Evolutionary conservation across 192 early-diverging fungal genomes (phyloP).

Genomic region (Cetraspora pellucida): DNA sequence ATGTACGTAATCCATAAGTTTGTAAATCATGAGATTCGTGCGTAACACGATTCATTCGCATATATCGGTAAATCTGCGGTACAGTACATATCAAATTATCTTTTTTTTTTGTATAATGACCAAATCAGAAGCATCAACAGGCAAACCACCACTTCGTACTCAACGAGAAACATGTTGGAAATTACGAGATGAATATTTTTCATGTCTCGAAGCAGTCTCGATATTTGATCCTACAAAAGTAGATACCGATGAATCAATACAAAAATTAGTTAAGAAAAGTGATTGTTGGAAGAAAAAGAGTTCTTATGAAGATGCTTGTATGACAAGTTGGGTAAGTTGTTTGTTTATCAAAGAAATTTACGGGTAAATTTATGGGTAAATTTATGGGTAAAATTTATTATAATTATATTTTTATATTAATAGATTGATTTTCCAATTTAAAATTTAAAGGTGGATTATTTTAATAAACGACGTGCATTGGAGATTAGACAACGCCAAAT

Average conservation of each 20-base stretch:
- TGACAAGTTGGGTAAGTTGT: conserved; percentile 1
- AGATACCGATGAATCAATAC: not conserved
- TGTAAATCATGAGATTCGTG: too few species aligned
- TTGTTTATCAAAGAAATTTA: not conserved
- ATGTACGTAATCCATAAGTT: too few species aligned
- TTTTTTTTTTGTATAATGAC: too few species aligned
- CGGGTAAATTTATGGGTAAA: not conserved
- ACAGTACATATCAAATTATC: too few species aligned
- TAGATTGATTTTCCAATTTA: not conserved
- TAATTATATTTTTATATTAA: not conserved
- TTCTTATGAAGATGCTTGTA: not conserved
- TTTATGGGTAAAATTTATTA: not conserved
- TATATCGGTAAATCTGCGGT: too few species aligned
- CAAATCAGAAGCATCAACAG: too few species aligned
- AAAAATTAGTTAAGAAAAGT: not conserved
- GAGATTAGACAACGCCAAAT: not conserved
- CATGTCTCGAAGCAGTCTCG: not conserved
- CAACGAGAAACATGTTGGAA: conserved; percentile 1
- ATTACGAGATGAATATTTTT: conserved; percentile 9
- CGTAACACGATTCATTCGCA: too few species aligned
- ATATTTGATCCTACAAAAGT: not conserved
- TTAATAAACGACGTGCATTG: not conserved
- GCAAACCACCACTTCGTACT: not conserved
- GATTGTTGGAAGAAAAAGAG: conserved; percentile 1
- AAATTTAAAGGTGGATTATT: conserved; percentile 9